phyloP scores from a whole-genome alignment of 371 early-diverging fungal genomes.

The Actinomortierella wolfii region DNA sequence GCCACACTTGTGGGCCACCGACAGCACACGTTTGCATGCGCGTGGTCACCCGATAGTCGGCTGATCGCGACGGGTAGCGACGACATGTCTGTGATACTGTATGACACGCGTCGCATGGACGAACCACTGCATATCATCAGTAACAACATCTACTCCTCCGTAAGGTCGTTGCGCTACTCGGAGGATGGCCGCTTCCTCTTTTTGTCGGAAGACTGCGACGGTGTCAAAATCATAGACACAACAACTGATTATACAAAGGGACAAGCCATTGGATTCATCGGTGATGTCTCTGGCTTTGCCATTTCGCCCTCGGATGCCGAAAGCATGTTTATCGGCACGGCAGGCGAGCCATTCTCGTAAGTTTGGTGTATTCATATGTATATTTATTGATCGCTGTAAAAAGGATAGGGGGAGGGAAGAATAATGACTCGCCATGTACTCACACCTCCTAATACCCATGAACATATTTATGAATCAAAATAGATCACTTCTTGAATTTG shows the following conservation, averaged over 20 bases:
- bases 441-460: neutral
- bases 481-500: conserved; percentile 43
- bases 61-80: conserved; percentile 86
- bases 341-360: conserved; percentile 51
- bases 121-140: conserved; percentile 65
- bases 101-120: conserved; percentile 73
- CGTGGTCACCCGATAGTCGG: conserved; percentile 78
- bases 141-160: conserved; percentile 67
- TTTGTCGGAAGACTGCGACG: conserved; percentile 79
- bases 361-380: too few species aligned
- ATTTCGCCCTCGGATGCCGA: conserved; percentile 59
- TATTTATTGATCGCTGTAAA: too few species aligned
- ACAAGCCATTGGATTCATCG: conserved; percentile 85
- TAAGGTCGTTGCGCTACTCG: conserved; percentile 77
- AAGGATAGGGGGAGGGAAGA: neutral
- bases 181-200: conserved; percentile 70
- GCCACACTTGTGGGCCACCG: conserved; percentile 64
- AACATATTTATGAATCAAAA: neutral
- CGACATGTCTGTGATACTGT: conserved; percentile 67
- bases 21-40: conserved; percentile 84
- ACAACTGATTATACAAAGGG: conserved; percentile 44
- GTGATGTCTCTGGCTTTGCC: conserved; percentile 77
- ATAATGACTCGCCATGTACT: neutral
- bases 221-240: conserved; percentile 76
- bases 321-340: conserved; percentile 62